Conservation (phyloP, 768 basidiomycete genomes). For the Krasilnikovozyma curviuscula region DNA sequence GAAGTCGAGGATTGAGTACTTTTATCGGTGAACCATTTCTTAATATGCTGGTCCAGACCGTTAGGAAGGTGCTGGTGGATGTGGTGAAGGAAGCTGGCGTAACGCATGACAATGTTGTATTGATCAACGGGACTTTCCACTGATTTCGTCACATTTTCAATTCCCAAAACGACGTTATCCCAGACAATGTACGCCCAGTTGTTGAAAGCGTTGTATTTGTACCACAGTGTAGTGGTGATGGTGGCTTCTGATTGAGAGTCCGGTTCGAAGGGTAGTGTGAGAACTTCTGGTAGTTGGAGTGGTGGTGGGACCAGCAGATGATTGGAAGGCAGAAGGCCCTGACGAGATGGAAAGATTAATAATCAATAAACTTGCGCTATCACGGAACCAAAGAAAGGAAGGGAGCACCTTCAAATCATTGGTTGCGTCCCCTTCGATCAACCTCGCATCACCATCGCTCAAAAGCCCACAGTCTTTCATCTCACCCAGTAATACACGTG, state of each 20-base stretch:
- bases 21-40: slow-evolving; percentile 1
- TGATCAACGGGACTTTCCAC: neutral
- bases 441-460: neutral
- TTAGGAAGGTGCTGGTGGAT: slow-evolving; percentile 3
- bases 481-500: neutral
- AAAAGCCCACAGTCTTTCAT: too few relatives aligned
- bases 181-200: slow-evolving; percentile 4
- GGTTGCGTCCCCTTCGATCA: neutral
- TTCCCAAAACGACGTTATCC: neutral
- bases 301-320: neutral
- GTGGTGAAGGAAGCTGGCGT: neutral
- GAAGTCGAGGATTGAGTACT: neutral
- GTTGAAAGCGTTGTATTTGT: slow-evolving; percentile 1
- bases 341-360: neutral
- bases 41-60: slow-evolving; percentile 1
- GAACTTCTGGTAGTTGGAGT: slow-evolving; percentile 1
- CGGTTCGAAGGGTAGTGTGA: neutral
- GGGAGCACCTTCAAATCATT: neutral
- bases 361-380: neutral
- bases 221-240: slow-evolving; percentile 9
- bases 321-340: slow-evolving; percentile 1
- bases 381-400: neutral
- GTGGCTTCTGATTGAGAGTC: slow-evolving; percentile 1
- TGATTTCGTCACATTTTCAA: neutral
- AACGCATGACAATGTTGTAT: neutral